Base-by-base conservation (phyloP, 176 grass and related monocot genomes). In the Olyra latifolia region DNA sequence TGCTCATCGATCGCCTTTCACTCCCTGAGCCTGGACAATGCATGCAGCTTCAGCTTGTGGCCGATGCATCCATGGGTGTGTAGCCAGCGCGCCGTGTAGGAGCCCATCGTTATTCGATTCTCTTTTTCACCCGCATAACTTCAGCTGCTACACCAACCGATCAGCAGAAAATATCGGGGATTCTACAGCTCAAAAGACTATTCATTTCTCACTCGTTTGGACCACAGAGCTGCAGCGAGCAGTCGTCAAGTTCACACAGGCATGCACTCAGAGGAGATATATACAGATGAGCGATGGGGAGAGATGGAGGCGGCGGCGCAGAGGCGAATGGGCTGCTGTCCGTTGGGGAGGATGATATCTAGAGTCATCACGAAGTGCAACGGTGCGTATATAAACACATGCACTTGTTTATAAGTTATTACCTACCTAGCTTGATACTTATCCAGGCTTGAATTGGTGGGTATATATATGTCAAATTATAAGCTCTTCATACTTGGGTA, bases 261-360 rank as follows among this genome's bases (percentile, higher is more conserved):
- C 49, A 58, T 68, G 80, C 30, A 46, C 55, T 43, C 66, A 42
- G 44, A 63, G 59, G 44, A 63, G 59, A 19, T 63, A 5, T 65
- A 78, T 19, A 39, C 74, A 7, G 66, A 78, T 72, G 67, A 24
- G 22, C 63, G 80, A 9, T 66, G 59, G 41, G 66, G 86, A 16
- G 67, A 88, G 74, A 78, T 66, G 79, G 86, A 78, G 41, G 7
- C 56, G 15, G 58, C 41, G 13, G 61, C 48, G 13, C 15, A 83
- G 41, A 72, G 40, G 67, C 66, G 28, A 61, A 73, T 62, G 80
- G 86, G 80, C 0, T 88, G 86, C 49, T 57, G 8, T 6, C 67
- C 59, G 11, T 72, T 88, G 2, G 66, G 80, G 66, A 66, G 74
- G 80, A 79, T 88, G 11, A 59, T 88, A 17, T 83, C 86, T 3